phyloP scores from a whole-genome alignment of 2,329 filamentous ascomycete genomes.

The Diplodia mutila region DNA sequence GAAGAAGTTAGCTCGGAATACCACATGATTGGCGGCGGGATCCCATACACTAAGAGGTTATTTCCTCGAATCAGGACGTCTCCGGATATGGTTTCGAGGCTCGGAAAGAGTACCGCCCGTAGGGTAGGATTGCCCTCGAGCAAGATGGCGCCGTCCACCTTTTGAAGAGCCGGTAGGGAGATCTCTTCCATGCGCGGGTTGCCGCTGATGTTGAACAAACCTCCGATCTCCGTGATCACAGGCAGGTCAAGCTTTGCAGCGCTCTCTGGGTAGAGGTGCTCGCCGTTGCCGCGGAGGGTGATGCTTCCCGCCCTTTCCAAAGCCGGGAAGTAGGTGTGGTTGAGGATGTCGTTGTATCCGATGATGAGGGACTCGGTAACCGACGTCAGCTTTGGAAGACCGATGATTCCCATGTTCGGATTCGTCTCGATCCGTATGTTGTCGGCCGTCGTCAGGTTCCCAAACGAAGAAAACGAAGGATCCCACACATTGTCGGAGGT shows the following conservation, averaged over 20 bases:
- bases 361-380: not conserved
- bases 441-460: not conserved
- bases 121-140: not conserved
- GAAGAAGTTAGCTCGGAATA: not conserved
- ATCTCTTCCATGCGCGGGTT: not conserved
- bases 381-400: not conserved
- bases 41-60: not conserved
- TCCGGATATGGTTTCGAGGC: not conserved
- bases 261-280: not conserved
- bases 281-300: not conserved
- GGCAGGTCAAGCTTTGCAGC: not conserved
- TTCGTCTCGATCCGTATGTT: not conserved
- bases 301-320: not conserved
- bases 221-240: not conserved
- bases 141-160: not conserved
- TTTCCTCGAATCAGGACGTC: not conserved
- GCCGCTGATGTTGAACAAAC: not conserved
- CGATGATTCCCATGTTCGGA: not conserved
- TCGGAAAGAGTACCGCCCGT: not conserved
- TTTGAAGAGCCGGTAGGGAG: not conserved
- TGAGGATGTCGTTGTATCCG: too few species aligned
- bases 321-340: not conserved
- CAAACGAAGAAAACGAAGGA: not conserved
- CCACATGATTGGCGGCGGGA: not conserved
- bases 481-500: not conserved